Conservation (phyloP, 345 rosid genomes). For the Erysimum cheiranthoides region DNA sequence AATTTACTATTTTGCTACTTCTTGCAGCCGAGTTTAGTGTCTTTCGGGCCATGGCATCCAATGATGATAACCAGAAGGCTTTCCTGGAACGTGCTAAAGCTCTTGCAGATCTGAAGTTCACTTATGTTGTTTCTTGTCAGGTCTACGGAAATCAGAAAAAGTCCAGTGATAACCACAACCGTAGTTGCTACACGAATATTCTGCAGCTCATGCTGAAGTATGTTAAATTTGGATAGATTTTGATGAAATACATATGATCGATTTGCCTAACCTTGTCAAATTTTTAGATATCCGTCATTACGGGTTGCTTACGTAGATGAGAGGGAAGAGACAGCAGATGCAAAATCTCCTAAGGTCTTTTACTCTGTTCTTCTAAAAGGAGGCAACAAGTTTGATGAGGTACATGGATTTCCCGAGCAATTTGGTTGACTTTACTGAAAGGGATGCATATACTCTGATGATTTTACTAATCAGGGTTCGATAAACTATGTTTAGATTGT, state of each 20-base stretch:
- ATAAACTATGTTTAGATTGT: not conserved
- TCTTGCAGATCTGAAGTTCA: slow-evolving; percentile 87
- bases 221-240: slow-evolving; percentile 17
- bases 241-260: not conserved
- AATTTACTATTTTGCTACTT: slow-evolving; percentile 27
- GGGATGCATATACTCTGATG: slow-evolving; percentile 1
- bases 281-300: slow-evolving; percentile 74
- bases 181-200: slow-evolving; percentile 79
- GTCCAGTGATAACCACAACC: slow-evolving; percentile 58
- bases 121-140: slow-evolving; percentile 98
- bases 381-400: slow-evolving; percentile 79
- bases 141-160: slow-evolving; percentile 82
- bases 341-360: slow-evolving; percentile 58
- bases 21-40: slow-evolving; percentile 58
- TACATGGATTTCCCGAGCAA: slow-evolving; percentile 36
- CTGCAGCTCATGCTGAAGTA: slow-evolving; percentile 88
- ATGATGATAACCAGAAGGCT: slow-evolving; percentile 45
- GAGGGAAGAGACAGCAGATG: slow-evolving; percentile 71
- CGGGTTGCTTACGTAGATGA: slow-evolving; percentile 92
- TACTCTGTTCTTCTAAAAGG: slow-evolving; percentile 97
- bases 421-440: slow-evolving; percentile 3
- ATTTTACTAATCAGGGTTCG: not conserved
- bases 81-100: slow-evolving; percentile 60
- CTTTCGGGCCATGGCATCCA: slow-evolving; percentile 47
- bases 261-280: slow-evolving; percentile 11